A percentile compares a stretch with the other conserved stretches of the same genome.
phyloP scores from a whole-genome alignment of 1,284 basidiomycete species.

The Moesziomyces antarcticus region DNA sequence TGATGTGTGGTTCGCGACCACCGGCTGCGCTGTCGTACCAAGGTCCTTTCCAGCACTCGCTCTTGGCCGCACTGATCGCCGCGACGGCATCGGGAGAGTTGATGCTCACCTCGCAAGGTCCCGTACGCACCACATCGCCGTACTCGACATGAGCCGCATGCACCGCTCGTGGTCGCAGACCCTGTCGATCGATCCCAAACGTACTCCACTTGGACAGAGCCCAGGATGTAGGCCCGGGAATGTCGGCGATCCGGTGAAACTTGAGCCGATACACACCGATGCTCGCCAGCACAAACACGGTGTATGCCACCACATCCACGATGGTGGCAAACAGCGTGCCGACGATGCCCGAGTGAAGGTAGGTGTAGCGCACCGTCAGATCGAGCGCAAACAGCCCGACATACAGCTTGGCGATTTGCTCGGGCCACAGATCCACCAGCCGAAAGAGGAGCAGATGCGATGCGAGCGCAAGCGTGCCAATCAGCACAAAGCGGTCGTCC shows the following conservation, averaged over 20 bases:
- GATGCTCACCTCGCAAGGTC: slow-evolving; percentile 30
- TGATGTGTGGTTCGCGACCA: background rate
- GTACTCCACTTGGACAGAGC: slow-evolving; percentile 2
- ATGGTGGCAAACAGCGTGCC: background rate
- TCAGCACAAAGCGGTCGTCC: slow-evolving; percentile 5
- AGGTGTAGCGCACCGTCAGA: background rate
- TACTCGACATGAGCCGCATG: slow-evolving; percentile 17
- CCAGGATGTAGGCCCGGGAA: background rate
- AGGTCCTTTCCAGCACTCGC: slow-evolving; percentile 20
- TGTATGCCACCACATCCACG: background rate
- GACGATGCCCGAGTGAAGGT: background rate
- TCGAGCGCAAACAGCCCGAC: background rate
- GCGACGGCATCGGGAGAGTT: slow-evolving; percentile 19
- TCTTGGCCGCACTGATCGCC: slow-evolving; percentile 4
- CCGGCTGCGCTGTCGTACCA: slow-evolving; percentile 14
- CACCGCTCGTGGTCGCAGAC: background rate
- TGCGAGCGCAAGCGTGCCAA: background rate
- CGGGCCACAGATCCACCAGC: slow-evolving; percentile 4
- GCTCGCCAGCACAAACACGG: background rate
- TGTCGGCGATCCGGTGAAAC: slow-evolving; percentile 1
- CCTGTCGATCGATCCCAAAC: background rate
- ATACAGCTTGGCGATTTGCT: slow-evolving; percentile 2
- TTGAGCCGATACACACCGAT: background rate
- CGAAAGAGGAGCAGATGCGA: slow-evolving; percentile 5
- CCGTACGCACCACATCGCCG: slow-evolving; percentile 28